These are phyloP conservation scores for Talaromyces ruber DNA, from an alignment of 495 filamentous ascomycete genomes.

Conservation along the genomic window DNA sequence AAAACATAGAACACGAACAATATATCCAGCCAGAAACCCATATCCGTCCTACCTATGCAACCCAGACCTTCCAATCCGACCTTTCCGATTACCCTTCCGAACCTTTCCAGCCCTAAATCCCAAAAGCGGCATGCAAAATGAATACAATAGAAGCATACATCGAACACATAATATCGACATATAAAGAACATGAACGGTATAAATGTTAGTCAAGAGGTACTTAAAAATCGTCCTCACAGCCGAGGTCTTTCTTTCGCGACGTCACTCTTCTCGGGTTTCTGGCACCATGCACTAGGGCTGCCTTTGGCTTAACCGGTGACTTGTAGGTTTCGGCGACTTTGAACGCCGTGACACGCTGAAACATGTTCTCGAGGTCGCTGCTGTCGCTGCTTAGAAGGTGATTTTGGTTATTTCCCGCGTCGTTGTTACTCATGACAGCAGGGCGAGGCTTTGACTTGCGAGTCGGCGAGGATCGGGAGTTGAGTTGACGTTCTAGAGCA, in stretches of 20 bases:
- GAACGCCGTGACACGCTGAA: conserved; percentile 35
- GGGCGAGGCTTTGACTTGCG: conserved; percentile 26
- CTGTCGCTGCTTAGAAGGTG: conserved; percentile 24
- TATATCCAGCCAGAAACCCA: not conserved
- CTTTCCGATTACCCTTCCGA: not conserved
- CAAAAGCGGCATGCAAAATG: not conserved
- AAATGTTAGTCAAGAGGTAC: not conserved
- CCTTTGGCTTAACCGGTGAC: conserved; percentile 15
- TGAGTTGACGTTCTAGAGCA: conserved; percentile 38
- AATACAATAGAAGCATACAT: not conserved
- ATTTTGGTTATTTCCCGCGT: conserved; percentile 16
- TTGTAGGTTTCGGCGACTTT: conserved; percentile 35
- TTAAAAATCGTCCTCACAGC: conserved; percentile 43
- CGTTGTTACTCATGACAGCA: conserved; percentile 11
- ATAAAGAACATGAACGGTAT: not conserved
- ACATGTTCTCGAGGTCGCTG: conserved; percentile 33
- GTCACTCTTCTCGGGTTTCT: conserved; percentile 46
- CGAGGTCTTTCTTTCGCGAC: conserved; percentile 48
- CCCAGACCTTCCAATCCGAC: not conserved
- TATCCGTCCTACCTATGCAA: not conserved
- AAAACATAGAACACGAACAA: conserved; percentile 3
- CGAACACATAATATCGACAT: not conserved
- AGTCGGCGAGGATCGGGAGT: conserved; percentile 33
- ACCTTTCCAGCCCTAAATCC: not conserved
- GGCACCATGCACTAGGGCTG: conserved; percentile 15